Conservation (phyloP, 345 rosid genomes). For the Arabidopsis suecica region DNA sequence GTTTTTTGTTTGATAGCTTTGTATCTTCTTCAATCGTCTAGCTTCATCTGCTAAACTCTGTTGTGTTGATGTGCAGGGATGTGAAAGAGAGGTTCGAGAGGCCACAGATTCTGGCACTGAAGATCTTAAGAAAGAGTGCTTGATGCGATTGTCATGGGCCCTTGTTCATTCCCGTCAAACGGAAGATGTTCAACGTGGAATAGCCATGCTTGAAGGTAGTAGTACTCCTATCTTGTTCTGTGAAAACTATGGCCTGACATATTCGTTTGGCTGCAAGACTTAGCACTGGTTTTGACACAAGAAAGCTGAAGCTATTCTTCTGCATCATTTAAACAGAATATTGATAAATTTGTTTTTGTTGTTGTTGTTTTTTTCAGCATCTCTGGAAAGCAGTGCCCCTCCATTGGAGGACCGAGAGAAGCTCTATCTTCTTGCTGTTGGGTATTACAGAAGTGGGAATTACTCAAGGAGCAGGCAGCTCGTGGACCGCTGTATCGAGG, state of each 20-base stretch:
- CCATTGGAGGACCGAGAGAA: slow-evolving; percentile 70
- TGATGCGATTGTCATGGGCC: slow-evolving; percentile 88
- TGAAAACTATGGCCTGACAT: background rate
- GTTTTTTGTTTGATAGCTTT: background rate
- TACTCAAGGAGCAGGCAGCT: slow-evolving; percentile 78
- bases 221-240: background rate
- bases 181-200: slow-evolving; percentile 85
- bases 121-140: slow-evolving; percentile 60
- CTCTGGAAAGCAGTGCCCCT: slow-evolving; percentile 57
- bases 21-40: background rate
- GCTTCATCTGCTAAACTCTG: slow-evolving; percentile 2
- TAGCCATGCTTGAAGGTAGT: slow-evolving; percentile 82
- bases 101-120: slow-evolving; percentile 59
- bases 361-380: slow-evolving; percentile 55
- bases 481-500: slow-evolving; percentile 55
- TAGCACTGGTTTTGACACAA: background rate
- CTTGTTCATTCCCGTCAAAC: slow-evolving; percentile 78
- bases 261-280: background rate
- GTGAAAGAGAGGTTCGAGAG: slow-evolving; percentile 81
- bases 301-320: background rate
- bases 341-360: background rate
- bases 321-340: slow-evolving; percentile 4
- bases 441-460: slow-evolving; percentile 74
- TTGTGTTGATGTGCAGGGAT: slow-evolving; percentile 56
- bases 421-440: slow-evolving; percentile 86